A percentile compares a stretch with the other conserved stretches of the same genome.
Conservation (phyloP, 257 asterid genomes). For the Capsicum rhomboideum region DNA sequence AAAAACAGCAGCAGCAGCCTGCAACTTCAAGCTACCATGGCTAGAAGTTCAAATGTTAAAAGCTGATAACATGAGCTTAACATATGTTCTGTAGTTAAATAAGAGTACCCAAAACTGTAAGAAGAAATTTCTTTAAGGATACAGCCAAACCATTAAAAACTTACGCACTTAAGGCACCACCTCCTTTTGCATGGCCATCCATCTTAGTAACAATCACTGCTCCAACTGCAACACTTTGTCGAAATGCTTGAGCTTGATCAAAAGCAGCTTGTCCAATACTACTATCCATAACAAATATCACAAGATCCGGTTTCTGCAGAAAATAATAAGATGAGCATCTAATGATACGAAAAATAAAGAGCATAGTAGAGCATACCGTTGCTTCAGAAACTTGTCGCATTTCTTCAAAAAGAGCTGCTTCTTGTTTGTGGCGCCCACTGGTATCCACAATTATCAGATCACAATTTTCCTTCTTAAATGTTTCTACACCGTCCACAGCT, state of each 20-base stretch:
- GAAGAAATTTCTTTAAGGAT: neutral
- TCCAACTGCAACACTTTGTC: constrained; percentile 97
- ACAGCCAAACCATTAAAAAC: constrained; percentile 17
- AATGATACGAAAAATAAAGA: neutral
- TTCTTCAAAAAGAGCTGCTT: constrained; percentile 93
- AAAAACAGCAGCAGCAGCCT: neutral
- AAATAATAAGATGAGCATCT: constrained; percentile 8
- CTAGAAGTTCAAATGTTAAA: neutral
- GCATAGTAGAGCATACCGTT: constrained; percentile 33
- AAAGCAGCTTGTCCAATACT: constrained; percentile 98
- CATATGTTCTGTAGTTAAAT: neutral
- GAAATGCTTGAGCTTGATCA: constrained; percentile 99
- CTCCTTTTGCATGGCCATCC: constrained; percentile 99
- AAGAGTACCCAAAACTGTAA: neutral
- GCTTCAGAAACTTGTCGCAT: constrained; percentile 99
- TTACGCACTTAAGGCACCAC: constrained; percentile 99
- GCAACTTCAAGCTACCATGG: neutral
- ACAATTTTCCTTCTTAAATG: constrained; percentile 80
- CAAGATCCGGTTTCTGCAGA: constrained; percentile 88
- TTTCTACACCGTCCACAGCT: constrained; percentile 93
- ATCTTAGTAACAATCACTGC: constrained; percentile 93
- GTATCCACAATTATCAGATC: constrained; percentile 95
- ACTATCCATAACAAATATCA: constrained; percentile 95
- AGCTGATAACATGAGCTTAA: neutral
- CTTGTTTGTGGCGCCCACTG: constrained; percentile 99